A percentile compares a stretch with the other conserved stretches of the same genome.
Conservation (phyloP, 2,329 filamentous ascomycete species). For the Penicillium sp. region DNA sequence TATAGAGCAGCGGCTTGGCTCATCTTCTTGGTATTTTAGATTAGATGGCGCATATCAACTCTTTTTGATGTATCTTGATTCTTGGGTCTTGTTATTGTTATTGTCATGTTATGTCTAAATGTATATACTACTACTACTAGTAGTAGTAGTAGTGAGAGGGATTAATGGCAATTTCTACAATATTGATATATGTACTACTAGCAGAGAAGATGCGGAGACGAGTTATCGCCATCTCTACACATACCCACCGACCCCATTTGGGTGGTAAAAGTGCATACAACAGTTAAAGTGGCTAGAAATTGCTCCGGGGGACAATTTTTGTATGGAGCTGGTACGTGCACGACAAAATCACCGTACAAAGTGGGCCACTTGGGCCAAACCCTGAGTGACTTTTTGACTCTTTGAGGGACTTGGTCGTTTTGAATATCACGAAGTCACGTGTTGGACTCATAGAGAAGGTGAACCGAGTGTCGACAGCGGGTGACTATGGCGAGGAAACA, state of each 20-base stretch:
- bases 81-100: not conserved
- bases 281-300: conserved; percentile 2
- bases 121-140: not conserved
- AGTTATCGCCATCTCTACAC: not conserved
- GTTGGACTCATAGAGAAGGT: not conserved
- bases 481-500: not conserved
- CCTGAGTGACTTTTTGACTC: not conserved
- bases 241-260: not conserved
- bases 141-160: not conserved
- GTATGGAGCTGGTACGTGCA: not conserved
- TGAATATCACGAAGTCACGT: not conserved
- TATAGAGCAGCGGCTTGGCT: not conserved
- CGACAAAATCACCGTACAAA: not conserved
- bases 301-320: conserved; percentile 3
- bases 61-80: too few relatives aligned
- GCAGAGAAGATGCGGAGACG: not conserved
- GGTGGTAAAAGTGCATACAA: not conserved
- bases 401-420: not conserved
- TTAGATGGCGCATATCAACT: not conserved
- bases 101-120: not conserved
- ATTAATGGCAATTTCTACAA: not conserved
- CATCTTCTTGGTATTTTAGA: not conserved
- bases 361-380: not conserved
- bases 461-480: too few relatives aligned
- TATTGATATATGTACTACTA: not conserved